Evolutionary conservation across 352 stramenopile species (phyloP).

Genomic region (Globisporangium canariense): DNA sequence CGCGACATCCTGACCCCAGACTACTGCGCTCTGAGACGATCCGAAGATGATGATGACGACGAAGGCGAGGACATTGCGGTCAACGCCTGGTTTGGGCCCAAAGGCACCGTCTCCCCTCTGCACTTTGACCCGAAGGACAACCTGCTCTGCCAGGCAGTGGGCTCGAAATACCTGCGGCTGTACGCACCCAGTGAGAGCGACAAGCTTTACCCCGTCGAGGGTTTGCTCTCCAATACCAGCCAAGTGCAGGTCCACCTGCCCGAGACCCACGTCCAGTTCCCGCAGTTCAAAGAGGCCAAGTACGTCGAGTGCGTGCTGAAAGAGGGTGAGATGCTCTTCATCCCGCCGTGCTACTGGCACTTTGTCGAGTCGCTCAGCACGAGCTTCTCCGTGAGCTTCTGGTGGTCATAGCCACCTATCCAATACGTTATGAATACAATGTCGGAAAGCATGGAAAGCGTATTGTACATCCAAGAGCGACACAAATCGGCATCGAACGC

Average conservation of each 20-base stretch:
- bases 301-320: slow-evolving; percentile 73
- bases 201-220: slow-evolving; percentile 81
- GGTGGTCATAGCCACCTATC: slow-evolving; percentile 38
- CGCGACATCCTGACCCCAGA: slow-evolving; percentile 85
- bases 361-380: slow-evolving; percentile 77
- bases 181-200: slow-evolving; percentile 66
- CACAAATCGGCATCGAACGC: too few relatives aligned
- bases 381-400: slow-evolving; percentile 85
- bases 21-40: slow-evolving; percentile 77
- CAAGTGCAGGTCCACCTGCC: slow-evolving; percentile 62
- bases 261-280: slow-evolving; percentile 44
- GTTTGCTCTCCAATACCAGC: slow-evolving; percentile 83
- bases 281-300: slow-evolving; percentile 36
- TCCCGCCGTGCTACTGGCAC: slow-evolving; percentile 87
- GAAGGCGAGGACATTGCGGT: slow-evolving; percentile 67
- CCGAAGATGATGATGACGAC: slow-evolving; percentile 32
- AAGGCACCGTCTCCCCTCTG: slow-evolving; percentile 76
- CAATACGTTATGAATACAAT: too few relatives aligned
- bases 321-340: slow-evolving; percentile 85
- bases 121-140: slow-evolving; percentile 91
- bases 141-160: slow-evolving; percentile 84
- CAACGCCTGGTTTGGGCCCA: slow-evolving; percentile 87
- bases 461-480: too few relatives aligned
- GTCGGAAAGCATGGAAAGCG: too few relatives aligned
- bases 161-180: slow-evolving; percentile 78